Base-by-base conservation (phyloP, 2,329 filamentous ascomycete genomes). In the Pseudocercospora eumusae region DNA sequence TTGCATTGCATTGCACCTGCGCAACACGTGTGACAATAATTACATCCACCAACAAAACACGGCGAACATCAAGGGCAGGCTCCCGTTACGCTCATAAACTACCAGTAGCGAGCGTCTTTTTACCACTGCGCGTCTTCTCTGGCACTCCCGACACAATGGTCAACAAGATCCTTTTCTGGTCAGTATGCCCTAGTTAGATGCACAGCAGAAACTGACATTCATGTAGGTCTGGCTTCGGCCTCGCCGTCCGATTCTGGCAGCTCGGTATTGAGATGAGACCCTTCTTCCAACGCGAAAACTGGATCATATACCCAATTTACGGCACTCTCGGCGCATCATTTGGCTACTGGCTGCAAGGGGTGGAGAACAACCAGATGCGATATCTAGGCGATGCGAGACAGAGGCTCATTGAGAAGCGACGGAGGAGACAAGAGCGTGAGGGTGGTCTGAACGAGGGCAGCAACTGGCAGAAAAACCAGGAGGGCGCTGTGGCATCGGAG, bases 261-360 rank as follows among this genome's bases (percentile, higher is more conserved):
- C 88, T 99, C 77, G 95, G 93, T 75, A 95, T 99, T 77, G 92
- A 99, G 82, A 96, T 96, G 92, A 92, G 93, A 66, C 95, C 93
- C 57, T 88, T 97, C 78, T 91, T 98, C 84, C 88, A 89, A 80
- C 86, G 84, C 74, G 84, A 89, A 75, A 90, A 89, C 59, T 86
- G 96, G 73, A 96, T 92, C 90, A 92, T 87, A 56, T 99, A 96
- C 82, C 95, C 95, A 59, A 80, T 93, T 71, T 99, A 95, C 79
- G 93, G 88, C 62, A 85, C 85, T 70, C 86, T 92, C 66, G 93
- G 93, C 71, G 93, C 88, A 71, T 91, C 89, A 79, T 97, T 98
- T 80, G 95, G 95, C 70, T 97, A 97, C 84, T 99, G 93, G 92
- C 82, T 99, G 71, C 88, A 93, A 81, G 91, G 91, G 66, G 91